Evolutionary conservation across 768 basidiomycete genomes (phyloP).

Genomic region (Panus rudis): DNA sequence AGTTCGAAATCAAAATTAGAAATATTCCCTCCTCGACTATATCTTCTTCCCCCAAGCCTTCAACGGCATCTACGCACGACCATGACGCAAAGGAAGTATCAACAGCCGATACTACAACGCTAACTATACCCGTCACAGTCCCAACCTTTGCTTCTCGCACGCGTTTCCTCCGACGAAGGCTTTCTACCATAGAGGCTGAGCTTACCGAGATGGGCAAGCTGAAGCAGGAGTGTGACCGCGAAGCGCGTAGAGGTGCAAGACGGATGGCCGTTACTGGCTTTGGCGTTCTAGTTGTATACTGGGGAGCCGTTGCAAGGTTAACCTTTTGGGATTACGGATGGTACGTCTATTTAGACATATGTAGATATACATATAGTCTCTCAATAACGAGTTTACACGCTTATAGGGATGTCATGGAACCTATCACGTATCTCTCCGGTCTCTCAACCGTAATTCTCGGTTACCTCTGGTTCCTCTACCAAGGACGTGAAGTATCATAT

Average conservation of each 20-base stretch:
- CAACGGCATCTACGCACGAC: background rate
- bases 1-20: constrained; percentile 47
- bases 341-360: constrained; percentile 20
- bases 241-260: constrained; percentile 50
- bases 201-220: constrained; percentile 45
- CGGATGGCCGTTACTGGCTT: constrained; percentile 53
- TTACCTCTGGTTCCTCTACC: constrained; percentile 58
- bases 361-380: background rate
- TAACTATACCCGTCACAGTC: constrained; percentile 50
- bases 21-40: no score
- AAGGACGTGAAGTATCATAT: constrained; percentile 60
- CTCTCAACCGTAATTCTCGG: constrained; percentile 54
- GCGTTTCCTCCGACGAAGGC: constrained; percentile 43
- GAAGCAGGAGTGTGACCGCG: constrained; percentile 48
- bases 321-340: constrained; percentile 60
- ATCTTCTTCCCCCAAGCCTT: no score
- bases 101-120: no score
- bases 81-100: constrained; percentile 20
- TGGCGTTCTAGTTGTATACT: constrained; percentile 54
- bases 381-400: background rate
- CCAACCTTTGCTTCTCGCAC: constrained; percentile 61
- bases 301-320: constrained; percentile 55
- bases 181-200: constrained; percentile 35
- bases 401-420: constrained; percentile 60
- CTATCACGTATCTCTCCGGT: constrained; percentile 60